Conservation (phyloP, 2,329 filamentous ascomycete species). For the Epichloe aotearoae region DNA sequence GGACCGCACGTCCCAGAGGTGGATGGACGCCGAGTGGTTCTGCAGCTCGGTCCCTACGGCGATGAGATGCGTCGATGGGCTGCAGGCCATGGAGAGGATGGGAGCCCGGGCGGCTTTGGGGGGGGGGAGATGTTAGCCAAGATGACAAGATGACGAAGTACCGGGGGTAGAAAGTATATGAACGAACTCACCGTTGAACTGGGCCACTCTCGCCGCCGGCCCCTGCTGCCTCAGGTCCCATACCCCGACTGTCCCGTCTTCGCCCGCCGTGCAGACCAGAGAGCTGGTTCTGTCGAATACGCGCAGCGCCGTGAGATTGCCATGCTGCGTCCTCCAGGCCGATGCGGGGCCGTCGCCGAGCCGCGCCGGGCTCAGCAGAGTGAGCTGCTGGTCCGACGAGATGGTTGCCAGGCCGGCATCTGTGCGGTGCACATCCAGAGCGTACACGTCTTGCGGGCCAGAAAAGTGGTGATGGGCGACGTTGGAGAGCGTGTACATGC, state of each 20-base stretch:
- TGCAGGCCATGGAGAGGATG: slow-evolving; percentile 54
- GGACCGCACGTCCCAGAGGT: slow-evolving; percentile 49
- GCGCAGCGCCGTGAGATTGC: slow-evolving; percentile 50
- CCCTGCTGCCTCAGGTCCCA: slow-evolving; percentile 48
- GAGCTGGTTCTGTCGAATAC: slow-evolving; percentile 37
- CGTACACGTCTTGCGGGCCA: slow-evolving; percentile 31
- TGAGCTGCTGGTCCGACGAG: slow-evolving; percentile 57
- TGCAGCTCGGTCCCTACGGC: slow-evolving; percentile 63
- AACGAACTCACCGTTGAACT: slow-evolving; percentile 30
- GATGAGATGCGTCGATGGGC: slow-evolving; percentile 41
- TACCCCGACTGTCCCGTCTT: slow-evolving; percentile 53
- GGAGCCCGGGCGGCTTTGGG: slow-evolving; percentile 31
- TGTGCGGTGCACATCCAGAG: slow-evolving; percentile 43
- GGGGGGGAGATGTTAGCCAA: neutral
- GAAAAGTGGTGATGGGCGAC: slow-evolving; percentile 18
- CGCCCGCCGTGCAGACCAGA: slow-evolving; percentile 54
- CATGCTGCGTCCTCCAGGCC: slow-evolving; percentile 38
- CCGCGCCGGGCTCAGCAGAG: slow-evolving; percentile 46
- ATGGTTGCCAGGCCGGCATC: slow-evolving; percentile 44
- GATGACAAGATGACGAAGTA: neutral
- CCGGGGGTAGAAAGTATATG: neutral
- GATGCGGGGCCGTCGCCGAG: slow-evolving; percentile 39
- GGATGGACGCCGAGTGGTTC: slow-evolving; percentile 46
- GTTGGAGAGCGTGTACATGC: slow-evolving; percentile 23
- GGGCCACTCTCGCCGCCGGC: slow-evolving; percentile 25